Conservation (phyloP, 2,329 filamentous ascomycete species). For the Intubia oerlemansii region DNA sequence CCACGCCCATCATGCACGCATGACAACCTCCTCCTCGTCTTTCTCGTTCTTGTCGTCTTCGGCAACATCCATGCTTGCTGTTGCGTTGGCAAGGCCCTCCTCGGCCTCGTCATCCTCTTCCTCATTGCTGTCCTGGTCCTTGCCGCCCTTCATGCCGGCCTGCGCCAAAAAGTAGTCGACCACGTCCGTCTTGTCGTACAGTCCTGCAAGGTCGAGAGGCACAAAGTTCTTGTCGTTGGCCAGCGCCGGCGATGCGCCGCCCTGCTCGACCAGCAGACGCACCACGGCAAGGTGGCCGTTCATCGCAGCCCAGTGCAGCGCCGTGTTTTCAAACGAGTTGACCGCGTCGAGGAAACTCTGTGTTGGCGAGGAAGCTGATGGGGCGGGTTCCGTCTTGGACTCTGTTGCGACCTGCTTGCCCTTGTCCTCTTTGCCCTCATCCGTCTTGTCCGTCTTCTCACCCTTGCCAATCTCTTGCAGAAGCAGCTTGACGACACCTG, state of each 20-base stretch:
- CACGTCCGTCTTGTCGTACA: constrained; percentile 44
- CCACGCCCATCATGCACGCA: too few relatives aligned
- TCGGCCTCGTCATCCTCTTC: constrained; percentile 1
- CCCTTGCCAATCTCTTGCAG: background rate
- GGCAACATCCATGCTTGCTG: too few relatives aligned
- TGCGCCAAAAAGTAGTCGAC: constrained; percentile 37
- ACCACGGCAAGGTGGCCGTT: constrained; percentile 72
- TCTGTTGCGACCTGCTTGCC: too few relatives aligned
- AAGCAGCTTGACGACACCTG: background rate
- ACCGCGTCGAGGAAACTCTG: constrained; percentile 39
- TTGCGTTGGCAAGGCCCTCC: background rate
- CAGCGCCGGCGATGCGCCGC: constrained; percentile 58
- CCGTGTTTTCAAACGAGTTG: constrained; percentile 75
- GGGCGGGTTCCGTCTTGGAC: constrained; percentile 14
- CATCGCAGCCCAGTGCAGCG: constrained; percentile 82
- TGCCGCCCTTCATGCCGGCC: constrained; percentile 15
- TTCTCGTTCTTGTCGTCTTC: too few relatives aligned
- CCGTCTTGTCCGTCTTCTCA: constrained; percentile 13
- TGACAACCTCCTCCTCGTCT: too few relatives aligned
- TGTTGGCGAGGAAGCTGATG: constrained; percentile 21
- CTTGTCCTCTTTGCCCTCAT: too few relatives aligned
- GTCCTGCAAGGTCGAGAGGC: constrained; percentile 51
- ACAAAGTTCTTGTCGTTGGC: constrained; percentile 74
- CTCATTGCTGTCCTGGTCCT: background rate
- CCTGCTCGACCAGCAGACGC: constrained; percentile 52